Conservation (phyloP, 176 grass and related monocot genomes). For the Paspalum vaginatum region DNA sequence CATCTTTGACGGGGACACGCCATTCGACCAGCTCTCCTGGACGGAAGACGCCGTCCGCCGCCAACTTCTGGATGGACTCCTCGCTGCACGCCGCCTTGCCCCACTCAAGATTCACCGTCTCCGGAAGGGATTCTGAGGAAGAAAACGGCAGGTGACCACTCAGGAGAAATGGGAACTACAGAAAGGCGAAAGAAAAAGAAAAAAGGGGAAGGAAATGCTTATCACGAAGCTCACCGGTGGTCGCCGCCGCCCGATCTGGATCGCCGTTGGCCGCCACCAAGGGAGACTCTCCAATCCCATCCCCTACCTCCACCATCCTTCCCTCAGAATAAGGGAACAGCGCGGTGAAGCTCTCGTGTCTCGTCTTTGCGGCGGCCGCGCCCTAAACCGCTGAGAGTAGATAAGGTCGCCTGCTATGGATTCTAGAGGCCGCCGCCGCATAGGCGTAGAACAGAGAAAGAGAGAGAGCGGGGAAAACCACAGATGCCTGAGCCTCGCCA, state of each 20-base stretch:
- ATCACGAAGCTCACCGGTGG: constrained; percentile 1
- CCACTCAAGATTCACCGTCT: constrained; percentile 1
- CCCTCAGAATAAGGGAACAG: background rate
- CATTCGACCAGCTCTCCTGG: background rate
- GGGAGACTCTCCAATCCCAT: background rate
- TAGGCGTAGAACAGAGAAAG: background rate
- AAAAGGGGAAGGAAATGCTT: background rate
- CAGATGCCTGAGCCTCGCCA: background rate
- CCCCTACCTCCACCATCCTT: background rate
- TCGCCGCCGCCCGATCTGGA: background rate
- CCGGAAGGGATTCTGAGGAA: background rate
- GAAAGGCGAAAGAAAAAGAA: background rate
- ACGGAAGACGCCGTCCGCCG: background rate
- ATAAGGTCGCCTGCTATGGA: background rate
- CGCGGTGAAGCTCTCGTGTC: background rate
- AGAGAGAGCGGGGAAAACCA: background rate
- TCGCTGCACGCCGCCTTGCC: background rate
- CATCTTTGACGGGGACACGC: background rate
- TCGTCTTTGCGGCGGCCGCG: background rate
- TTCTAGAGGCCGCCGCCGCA: background rate
- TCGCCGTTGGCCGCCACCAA: background rate
- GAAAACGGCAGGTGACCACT: background rate
- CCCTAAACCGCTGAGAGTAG: background rate
- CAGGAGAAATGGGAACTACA: background rate
- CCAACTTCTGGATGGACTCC: background rate